Evolutionary conservation across 2,329 filamentous ascomycete species (phyloP).

Genomic region (Colletotrichum salicis): DNA sequence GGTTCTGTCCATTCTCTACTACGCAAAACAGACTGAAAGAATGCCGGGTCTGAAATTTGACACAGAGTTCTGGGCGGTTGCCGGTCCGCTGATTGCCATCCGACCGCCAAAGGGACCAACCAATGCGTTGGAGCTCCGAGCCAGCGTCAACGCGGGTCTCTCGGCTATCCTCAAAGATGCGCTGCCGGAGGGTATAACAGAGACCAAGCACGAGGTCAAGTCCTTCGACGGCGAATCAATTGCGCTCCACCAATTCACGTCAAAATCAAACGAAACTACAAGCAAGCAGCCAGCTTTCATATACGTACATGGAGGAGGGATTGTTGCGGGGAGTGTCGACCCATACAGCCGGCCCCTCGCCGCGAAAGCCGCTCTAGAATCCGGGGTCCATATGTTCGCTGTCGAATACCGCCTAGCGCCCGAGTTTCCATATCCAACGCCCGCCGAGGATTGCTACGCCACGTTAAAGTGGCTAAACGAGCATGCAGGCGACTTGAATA

Average conservation of each 20-base stretch:
- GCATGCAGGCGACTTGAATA: conserved; percentile 36
- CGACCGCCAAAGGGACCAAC: conserved; percentile 11
- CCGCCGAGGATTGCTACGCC: conserved; percentile 50
- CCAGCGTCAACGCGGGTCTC: not conserved
- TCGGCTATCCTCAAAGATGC: not conserved
- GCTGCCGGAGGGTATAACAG: conserved; percentile 1
- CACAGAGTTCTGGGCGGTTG: conserved; percentile 21
- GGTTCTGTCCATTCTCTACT: not conserved
- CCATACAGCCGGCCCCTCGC: conserved; percentile 34
- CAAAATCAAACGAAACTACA: not conserved
- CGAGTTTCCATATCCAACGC: conserved; percentile 49
- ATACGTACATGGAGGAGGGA: conserved; percentile 57
- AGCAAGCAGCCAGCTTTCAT: conserved; percentile 44
- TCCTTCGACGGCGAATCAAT: conserved; percentile 25
- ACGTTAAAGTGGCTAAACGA: conserved; percentile 40
- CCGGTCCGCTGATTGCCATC: conserved; percentile 20
- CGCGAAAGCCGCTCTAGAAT: conserved; percentile 29
- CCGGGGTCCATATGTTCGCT: conserved; percentile 48
- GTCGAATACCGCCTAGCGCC: conserved; percentile 57
- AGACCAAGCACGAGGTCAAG: conserved; percentile 13
- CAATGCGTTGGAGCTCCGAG: conserved; percentile 13
- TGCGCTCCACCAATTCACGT: conserved; percentile 18
- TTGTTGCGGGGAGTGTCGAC: conserved; percentile 46
- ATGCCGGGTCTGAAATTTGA: conserved; percentile 28
- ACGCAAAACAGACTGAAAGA: not conserved